Evolutionary conservation across 768 basidiomycete genomes (phyloP), one percentile per base, ranked within the genome.

Genomic region (Mrakia blollopis): DNA sequence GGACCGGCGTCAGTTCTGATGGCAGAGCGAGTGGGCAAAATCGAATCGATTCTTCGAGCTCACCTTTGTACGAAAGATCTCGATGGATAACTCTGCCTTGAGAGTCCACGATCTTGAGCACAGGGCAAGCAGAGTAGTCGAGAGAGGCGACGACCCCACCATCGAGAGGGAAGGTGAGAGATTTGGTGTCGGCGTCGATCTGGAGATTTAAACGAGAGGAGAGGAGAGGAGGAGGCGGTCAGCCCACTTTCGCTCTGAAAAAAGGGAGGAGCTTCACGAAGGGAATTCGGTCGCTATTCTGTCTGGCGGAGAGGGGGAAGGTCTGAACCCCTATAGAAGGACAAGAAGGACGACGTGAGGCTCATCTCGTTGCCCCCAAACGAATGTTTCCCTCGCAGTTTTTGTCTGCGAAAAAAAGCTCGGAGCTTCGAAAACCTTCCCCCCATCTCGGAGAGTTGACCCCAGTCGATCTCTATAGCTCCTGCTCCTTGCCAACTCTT

Each of bases 41-140:
- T 21, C 5, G 35, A 16, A 2, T 16, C 14, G 44, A 50, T 41
- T 41, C 39, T 11, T n/a, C n/a, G n/a, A n/a, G n/a, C 65, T 37
- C 65, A 68, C 65, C 65, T 39, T 68, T 68, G 65, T 39, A 68
- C 37, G 35, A 39, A 0, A 65, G 62, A 70, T 77, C 76, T 47
- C 60, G 25, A 25, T 73, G 71, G 52, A 77, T 57, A 4, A 63
- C 11, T 25, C 76, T 61, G 13, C 76, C 71, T 10, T 32, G 44
- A 25, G 71, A 7, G 14, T 77, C 76, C 37, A 73, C 30, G 62
- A 77, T n/a, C 32, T 41, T 77, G 35, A 77, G 70, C 6, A 35
- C 50, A 25, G 74, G 74, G n/a, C 67, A 60, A 5, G 35, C n/a
- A 32, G 65, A 75, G 65, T 35, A 75, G 28, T 41, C 28, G 11